Conservation (phyloP, 805 yeast genomes). For the Helenozyma rhizophorensis region DNA sequence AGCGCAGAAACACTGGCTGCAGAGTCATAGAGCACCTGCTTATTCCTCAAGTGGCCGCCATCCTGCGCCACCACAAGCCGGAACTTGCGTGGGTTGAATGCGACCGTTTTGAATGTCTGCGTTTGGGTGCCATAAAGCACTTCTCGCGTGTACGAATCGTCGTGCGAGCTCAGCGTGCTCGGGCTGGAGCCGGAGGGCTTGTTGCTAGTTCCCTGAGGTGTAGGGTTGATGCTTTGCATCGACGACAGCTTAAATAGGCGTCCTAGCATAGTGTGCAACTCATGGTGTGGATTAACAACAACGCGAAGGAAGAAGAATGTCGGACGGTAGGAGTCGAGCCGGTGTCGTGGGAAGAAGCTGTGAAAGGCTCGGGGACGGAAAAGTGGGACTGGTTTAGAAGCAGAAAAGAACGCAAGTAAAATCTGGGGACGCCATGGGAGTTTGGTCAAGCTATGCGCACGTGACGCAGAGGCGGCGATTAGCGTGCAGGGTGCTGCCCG, state of each 20-base stretch:
- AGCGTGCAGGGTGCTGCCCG: too few relatives aligned
- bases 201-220: not conserved
- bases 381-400: too few relatives aligned
- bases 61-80: slow-evolving; percentile 48
- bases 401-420: too few relatives aligned
- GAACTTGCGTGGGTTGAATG: slow-evolving; percentile 20
- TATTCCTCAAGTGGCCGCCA: slow-evolving; percentile 43
- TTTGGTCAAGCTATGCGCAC: too few relatives aligned
- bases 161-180: slow-evolving; percentile 24
- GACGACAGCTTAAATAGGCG: slow-evolving; percentile 32
- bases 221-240: slow-evolving; percentile 8
- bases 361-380: too few relatives aligned
- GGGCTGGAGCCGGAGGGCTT: not conserved
- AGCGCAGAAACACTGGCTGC: slow-evolving; percentile 20
- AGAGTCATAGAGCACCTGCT: slow-evolving; percentile 48
- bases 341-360: too few relatives aligned
- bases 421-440: too few relatives aligned
- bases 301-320: too few relatives aligned
- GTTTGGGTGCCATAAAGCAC: slow-evolving; percentile 41
- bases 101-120: slow-evolving; percentile 6
- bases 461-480: too few relatives aligned
- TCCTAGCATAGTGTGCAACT: slow-evolving; percentile 29
- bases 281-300: slow-evolving; percentile 12
- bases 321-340: too few relatives aligned
- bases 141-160: slow-evolving; percentile 43